A percentile compares a stretch with the other conserved stretches of the same genome.
Conservation (phyloP, 768 basidiomycete species). For the Xerocomellus intermedius region DNA sequence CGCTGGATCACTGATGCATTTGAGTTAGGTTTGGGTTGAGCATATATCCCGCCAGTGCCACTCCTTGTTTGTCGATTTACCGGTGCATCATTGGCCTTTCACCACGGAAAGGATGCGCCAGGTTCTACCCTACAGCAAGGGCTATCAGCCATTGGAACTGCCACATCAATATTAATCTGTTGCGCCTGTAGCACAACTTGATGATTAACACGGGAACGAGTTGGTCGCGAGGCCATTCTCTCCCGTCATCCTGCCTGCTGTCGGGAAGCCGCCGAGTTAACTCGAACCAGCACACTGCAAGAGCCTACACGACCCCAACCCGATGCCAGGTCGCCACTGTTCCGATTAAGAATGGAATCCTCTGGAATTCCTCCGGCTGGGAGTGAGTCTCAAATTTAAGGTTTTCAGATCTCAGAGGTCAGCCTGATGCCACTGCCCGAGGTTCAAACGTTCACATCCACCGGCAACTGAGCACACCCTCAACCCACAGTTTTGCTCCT, state of each 20-base stretch:
- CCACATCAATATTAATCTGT: not conserved
- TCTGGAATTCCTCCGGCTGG: not conserved
- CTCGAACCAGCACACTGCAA: not conserved
- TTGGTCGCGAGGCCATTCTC: not conserved
- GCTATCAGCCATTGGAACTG: no score
- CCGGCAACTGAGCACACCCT: constrained; percentile 4
- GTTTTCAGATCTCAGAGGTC: not conserved
- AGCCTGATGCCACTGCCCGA: not conserved
- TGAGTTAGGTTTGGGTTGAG: not conserved
- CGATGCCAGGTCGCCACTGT: not conserved
- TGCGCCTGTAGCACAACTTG: not conserved
- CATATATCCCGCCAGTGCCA: no score
- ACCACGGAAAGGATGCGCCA: not conserved
- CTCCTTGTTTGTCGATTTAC: no score
- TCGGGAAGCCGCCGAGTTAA: not conserved
- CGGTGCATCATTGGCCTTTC: not conserved
- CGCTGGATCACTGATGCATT: not conserved
- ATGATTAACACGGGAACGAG: not conserved
- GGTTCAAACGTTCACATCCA: not conserved
- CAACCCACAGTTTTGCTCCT: not conserved
- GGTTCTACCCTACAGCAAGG: no score
- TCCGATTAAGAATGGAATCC: not conserved
- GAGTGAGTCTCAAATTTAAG: not conserved
- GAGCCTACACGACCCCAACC: not conserved
- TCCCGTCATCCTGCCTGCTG: not conserved